Conservation (phyloP, 2,329 filamentous ascomycete genomes). For the Elsinoe arachidis region DNA sequence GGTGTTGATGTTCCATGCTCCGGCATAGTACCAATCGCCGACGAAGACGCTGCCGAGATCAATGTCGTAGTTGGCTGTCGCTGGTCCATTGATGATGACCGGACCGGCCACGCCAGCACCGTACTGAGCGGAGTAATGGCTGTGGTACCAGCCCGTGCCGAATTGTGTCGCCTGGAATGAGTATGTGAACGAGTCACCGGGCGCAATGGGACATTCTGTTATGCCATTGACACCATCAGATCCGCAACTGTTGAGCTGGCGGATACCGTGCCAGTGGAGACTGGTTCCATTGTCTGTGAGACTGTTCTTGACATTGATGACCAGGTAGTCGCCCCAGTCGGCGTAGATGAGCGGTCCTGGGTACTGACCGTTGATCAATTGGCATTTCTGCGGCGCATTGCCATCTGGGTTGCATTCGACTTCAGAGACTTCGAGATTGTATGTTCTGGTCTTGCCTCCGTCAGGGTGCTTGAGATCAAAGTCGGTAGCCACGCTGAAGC, state of each 20-base stretch:
- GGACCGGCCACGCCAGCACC: constrained; percentile 35
- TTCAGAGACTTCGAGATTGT: constrained; percentile 27
- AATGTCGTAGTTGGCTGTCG: constrained; percentile 33
- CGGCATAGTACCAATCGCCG: constrained; percentile 26
- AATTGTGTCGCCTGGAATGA: constrained; percentile 44
- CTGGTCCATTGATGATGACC: constrained; percentile 36
- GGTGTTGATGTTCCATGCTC: constrained; percentile 23
- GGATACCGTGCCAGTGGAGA: constrained; percentile 54
- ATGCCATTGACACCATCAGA: constrained; percentile 48
- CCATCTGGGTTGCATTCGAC: constrained; percentile 35
- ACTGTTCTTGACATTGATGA: constrained; percentile 47
- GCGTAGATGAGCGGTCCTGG: constrained; percentile 55
- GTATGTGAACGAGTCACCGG: constrained; percentile 46
- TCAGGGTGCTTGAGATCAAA: constrained; percentile 37
- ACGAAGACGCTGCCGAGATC: constrained; percentile 25
- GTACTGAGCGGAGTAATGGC: constrained; percentile 36
- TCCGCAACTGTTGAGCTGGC: constrained; percentile 46
- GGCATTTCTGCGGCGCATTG: constrained; percentile 21
- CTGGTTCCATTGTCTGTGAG: constrained; percentile 47
- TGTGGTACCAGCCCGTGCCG: constrained; percentile 35
- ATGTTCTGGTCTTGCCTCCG: constrained; percentile 30
- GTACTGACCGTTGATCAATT: constrained; percentile 55
- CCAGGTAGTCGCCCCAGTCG: constrained; percentile 40
- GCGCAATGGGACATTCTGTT: constrained; percentile 40
- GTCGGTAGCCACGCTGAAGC: constrained; percentile 38